Evolutionary conservation across 2,329 filamentous ascomycete species (phyloP).

Genomic region (Hypoxylon sp.): DNA sequence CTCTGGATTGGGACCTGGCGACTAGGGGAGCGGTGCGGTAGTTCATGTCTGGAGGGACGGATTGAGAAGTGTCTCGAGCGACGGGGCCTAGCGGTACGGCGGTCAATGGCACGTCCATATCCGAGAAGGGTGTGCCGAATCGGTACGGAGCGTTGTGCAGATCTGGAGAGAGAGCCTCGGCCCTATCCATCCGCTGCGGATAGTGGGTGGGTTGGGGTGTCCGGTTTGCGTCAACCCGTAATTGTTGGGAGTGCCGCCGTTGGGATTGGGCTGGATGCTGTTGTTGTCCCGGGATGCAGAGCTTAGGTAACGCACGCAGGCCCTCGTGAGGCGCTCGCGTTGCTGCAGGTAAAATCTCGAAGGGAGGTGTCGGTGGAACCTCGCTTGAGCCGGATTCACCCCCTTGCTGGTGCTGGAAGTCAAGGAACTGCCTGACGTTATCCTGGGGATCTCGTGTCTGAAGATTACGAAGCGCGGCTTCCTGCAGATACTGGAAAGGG

Average conservation of each 20-base stretch:
- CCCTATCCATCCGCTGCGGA: slow-evolving; percentile 68
- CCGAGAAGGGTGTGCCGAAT: slow-evolving; percentile 88
- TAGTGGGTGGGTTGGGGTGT: slow-evolving; percentile 54
- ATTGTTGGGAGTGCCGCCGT: slow-evolving; percentile 31
- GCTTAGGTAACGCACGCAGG: slow-evolving; percentile 72
- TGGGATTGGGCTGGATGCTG: slow-evolving; percentile 32
- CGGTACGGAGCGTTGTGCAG: slow-evolving; percentile 76
- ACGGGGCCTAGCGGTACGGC: slow-evolving; percentile 79
- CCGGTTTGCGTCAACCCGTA: slow-evolving; percentile 44
- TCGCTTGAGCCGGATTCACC: slow-evolving; percentile 60
- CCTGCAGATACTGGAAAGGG: slow-evolving; percentile 78
- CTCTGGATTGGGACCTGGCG: slow-evolving; percentile 66
- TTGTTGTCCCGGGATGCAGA: slow-evolving; percentile 68
- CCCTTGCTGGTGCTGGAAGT: slow-evolving; percentile 76
- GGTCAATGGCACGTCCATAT: slow-evolving; percentile 89
- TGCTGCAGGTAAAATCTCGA: slow-evolving; percentile 70
- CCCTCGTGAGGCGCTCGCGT: slow-evolving; percentile 65
- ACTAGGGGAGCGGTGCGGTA: slow-evolving; percentile 67
- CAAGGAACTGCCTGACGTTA: slow-evolving; percentile 91
- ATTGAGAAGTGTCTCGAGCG: slow-evolving; percentile 85
- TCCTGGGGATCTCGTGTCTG: slow-evolving; percentile 87
- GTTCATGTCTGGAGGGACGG: slow-evolving; percentile 93
- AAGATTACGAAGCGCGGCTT: slow-evolving; percentile 78
- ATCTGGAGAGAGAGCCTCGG: slow-evolving; percentile 67
- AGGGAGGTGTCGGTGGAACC: slow-evolving; percentile 78